Base-by-base conservation (phyloP, 768 basidiomycete genomes). In the Suillus decipiens region DNA sequence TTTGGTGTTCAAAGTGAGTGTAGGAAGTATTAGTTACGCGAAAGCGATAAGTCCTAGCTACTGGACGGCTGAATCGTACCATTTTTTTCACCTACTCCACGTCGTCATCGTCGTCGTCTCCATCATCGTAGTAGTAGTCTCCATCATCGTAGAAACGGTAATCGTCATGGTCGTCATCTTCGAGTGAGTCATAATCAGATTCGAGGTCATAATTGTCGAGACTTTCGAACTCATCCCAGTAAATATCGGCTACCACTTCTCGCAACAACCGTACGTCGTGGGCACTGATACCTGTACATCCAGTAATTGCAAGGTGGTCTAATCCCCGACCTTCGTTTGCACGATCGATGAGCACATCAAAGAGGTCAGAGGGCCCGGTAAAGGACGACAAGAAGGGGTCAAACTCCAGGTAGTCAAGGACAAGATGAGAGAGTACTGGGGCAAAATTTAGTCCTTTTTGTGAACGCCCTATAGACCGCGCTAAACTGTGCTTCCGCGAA, bases 281-380 rank as follows among this genome's bases (percentile, higher is more conserved):
- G 28, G 31, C 33, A 39, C 11, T 28, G 19, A 61, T 37, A 31
- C 54, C 28, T 24, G 1, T 7, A 17, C 60, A 61, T 22, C 11
- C 8, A 31, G 50, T n/a, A n/a, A 61, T n/a, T 9, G 37, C 1
- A 10, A 61, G 60, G 22, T 14, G 34, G 19, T 61, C 51, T 22
- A 61, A 17, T n/a, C 41, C 47, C 24, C 17, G 51, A 61, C 36
- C 56, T 36, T 55, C 24, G 50, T 61, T 61, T 17, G 10, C 55
- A 22, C 60, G 60, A 59, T 56, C 60, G 28, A 61, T 37, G 60
- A 61, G 60, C 37, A 41, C 60, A 24, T 61, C 55, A n/a, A 10
- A 5, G n/a, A 61, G 24, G 24, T 61, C 60, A 31, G 19, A 37
- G 7, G 36, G 5, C 12, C 3, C 11, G 24, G 19, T n/a, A 3